Evolutionary conservation across 257 asterid genomes (phyloP), one percentile per base, ranked within the genome.

Genomic region (Gentiana straminea): DNA sequence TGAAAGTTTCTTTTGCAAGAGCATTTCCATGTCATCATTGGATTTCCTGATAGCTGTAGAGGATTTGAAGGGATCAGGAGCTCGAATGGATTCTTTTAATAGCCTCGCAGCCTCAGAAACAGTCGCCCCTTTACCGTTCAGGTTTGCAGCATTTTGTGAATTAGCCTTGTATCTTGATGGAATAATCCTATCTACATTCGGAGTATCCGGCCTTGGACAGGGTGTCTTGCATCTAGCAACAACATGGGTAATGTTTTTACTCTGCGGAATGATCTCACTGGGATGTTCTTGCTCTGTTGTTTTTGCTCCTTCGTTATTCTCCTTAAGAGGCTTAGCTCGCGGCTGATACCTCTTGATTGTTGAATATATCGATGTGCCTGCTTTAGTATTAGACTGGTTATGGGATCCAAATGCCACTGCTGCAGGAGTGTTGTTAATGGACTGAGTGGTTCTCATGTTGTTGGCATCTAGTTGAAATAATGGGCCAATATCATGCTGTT

Each of bases 31-130:
- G 47, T 53, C 76, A 49, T 67, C 65, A 46, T 32, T 56, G 33
- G 43, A 57, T 51, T 45, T 51, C 37, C 33, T 52, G 54, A 33
- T 33, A 8, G 33, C 7, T 39, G 11, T 51, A 44, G 34, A 33
- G 9, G 51, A 33, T 24, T 33, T 10, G 15, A 50, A 33, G 4
- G 13, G 49, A 45, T 59, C 35, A 36, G 57, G 74, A 50, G 62
- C 67, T 4, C 75, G 63, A 37, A 83, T 84, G 60, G 83, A 88
- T 72, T 80, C 89, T 35, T 70, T 94, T 72, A 81, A 65, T n/a
- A 85, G 72, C 75, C 82, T 73, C 24, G 82, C 75, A n/a, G 97
- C 97, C 2, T 84, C 84, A 5, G 78, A 70, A 41, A 79, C 84
- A 13, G 71, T 38, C 13, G 60, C 62, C 2, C 64, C 58, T 51